Evolutionary conservation across 768 basidiomycete species (phyloP), one percentile per base, ranked within the genome.

Genomic region (Mycena galopus): DNA sequence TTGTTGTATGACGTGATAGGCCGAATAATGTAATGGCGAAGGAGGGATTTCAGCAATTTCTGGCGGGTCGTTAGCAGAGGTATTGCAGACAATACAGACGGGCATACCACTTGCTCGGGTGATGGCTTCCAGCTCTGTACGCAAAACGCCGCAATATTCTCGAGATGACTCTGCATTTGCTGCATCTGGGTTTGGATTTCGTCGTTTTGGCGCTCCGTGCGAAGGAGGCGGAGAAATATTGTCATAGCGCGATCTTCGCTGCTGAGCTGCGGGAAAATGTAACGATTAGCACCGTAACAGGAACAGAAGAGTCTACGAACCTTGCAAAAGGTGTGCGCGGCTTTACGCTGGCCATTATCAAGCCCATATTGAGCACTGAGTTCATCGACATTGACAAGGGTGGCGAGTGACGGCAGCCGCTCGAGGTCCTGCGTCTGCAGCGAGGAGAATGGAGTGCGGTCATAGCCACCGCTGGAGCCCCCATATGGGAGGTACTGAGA

Each of bases 31-130:
- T n/a, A n/a, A n/a, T n/a, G n/a, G n/a, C n/a, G n/a, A n/a, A n/a
- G n/a, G n/a, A n/a, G n/a, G n/a, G n/a, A n/a, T n/a, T 53, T 64
- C 6, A 64, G 50, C 50, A 51, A 53, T 64, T 64, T 64, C 62
- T 64, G 23, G 30, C 42, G 7, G 42, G 17, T 21, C 7, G 19
- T 7, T 44, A 16, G n/a, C 14, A 25, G 33, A 21, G 16, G 5
- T 8, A 11, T 1, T 3, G 23, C 10, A 33, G 30, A n/a, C 21
- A 33, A 16, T 19, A 2, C 21, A 16, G 47, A 33, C n/a, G n/a
- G 9, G 21, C 19, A 10, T 30, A 33, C 30, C 32, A 51, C 14
- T 37, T 64, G 50, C 50, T 51, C n/a, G 23, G 17, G 17, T 2
- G 62, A 64, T 14, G 55, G 55, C 62, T 35, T 64, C 50, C 62